Base-by-base conservation (phyloP, 176 grass and related monocot species). In the Saccharum officinarum region DNA sequence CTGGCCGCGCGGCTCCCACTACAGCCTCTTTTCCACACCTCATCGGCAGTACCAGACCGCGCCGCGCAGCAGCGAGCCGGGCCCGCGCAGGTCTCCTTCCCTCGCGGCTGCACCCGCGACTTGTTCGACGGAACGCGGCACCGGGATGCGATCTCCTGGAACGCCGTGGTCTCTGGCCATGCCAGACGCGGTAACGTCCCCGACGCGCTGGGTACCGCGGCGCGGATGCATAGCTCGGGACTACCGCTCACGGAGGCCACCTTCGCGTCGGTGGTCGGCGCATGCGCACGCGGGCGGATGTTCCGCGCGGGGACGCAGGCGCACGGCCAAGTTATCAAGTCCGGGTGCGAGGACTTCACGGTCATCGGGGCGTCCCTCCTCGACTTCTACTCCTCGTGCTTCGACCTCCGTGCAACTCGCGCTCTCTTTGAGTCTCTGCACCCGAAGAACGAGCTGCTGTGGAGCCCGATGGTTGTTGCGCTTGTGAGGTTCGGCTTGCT, bases 391-490 rank as follows among this genome's bases (percentile, higher is more conserved):
- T 67, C 91, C 40, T 89, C 87, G 0, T 92, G 87, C 71, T 72
- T 61, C 0, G 87, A 92, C 28, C 26, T 89, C 18, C 34, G 39
- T 11, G 75, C 63, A 4, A 52, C 76, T 0, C 73, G 37, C 1
- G 23, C 1, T 9, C 44, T 92, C 71, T 92, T 92, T 3, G 76
- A 82, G 3, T 41, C 34, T 9, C 75, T 84, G 45, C 84, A 36
- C 62, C 12, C 45, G 20, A 46, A 33, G 71, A 89, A 92, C 55
- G 42, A 59, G 14, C 80, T 84, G 46, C 65, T 92, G 76, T 89
- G 84, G 91, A 92, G 91, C 31, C 84, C 70, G 6, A 89, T 89
- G 91, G 80, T 89, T 2, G 87, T 92, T 17, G 80, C 83, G 7
- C 77, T 92, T 5, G 90, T 92, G 40, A 92, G 91, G 84, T 92